Evolutionary conservation across 148 eudicot genomes (phyloP).

Genomic region (Gaultheria prostrata): DNA sequence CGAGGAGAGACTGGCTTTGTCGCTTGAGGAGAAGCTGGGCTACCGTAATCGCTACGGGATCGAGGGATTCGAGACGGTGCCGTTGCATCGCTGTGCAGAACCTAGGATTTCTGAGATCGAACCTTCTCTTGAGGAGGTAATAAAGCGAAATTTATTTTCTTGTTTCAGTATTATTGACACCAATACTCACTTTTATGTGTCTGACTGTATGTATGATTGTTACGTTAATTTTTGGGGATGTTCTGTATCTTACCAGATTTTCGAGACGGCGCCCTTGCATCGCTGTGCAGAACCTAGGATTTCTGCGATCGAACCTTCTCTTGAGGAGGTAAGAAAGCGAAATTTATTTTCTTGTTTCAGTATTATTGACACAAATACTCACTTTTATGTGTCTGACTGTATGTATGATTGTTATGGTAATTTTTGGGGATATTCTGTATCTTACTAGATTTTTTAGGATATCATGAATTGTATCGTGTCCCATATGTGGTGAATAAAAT

Average conservation of each 20-base stretch:
- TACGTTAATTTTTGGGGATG: neutral
- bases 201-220: neutral
- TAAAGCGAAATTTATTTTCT: constrained; percentile 37
- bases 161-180: constrained; percentile 44
- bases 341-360: too few species aligned
- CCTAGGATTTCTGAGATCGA: constrained; percentile 17
- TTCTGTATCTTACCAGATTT: neutral
- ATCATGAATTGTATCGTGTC: neutral
- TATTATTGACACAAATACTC: neutral
- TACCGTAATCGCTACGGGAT: neutral
- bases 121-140: constrained; percentile 24
- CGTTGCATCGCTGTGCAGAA: constrained; percentile 30
- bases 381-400: neutral
- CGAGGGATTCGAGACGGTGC: constrained; percentile 20
- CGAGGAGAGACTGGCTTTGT: constrained; percentile 19
- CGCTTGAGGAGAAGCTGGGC: constrained; percentile 19
- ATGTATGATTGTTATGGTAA: neutral
- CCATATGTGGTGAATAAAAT: neutral
- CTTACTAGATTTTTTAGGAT: neutral
- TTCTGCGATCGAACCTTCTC: too few species aligned
- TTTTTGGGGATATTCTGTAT: neutral
- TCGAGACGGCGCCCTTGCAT: too few species aligned
- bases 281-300: too few species aligned
- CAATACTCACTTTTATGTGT: neutral
- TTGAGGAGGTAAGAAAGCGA: too few species aligned